Base-by-base conservation (phyloP, 2,329 filamentous ascomycete species). In the Escovopsis sp. region DNA sequence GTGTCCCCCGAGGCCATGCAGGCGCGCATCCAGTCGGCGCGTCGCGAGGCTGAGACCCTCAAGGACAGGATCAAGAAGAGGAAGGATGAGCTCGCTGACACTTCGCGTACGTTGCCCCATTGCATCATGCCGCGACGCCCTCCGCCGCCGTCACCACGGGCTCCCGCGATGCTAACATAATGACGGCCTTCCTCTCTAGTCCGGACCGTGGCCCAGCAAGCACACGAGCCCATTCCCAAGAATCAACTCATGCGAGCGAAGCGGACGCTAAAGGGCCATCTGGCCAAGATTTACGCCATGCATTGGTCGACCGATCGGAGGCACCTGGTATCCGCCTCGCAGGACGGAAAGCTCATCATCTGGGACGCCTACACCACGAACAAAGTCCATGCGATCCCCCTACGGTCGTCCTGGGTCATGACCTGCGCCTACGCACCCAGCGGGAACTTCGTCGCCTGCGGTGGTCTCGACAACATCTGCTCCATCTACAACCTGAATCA, bases 331-430 rank as follows among this genome's bases (percentile, higher is more conserved):
- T 96, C 91, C 11, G 91, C 91, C 49, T 98, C 91, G 53, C 91
- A 98, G 66, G 91, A 98, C 58, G 91, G 91, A 62, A 98, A 98
- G 72, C 79, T 98, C 53, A 98, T 98, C 65, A 96, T 98, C 60
- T 98, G 91, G 91, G 91, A 98, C 63, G 91, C 91, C 45, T 98
- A 98, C 70, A 96, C 89, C 50, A 96, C 91, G 48, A 96, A 98
- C 74, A 98, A 98, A 66, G 91, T 98, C 47, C 91, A 98, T 66
- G 91, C 91, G 62, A 96, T 98, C 54, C 91, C 91, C 30, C 74
- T 98, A 45, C 81, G 91, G 50, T 96, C 91, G 12, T 98, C 91
- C 12, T 98, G 91, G 91, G 91, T 98, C 65, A 98, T 98, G 91
- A 98, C 91, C 51, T 98, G 91, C 74, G 91, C 91, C 58, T 98